phyloP scores from a whole-genome alignment of 2,329 filamentous ascomycete genomes.

The Paraphoma chrysanthemicola region DNA sequence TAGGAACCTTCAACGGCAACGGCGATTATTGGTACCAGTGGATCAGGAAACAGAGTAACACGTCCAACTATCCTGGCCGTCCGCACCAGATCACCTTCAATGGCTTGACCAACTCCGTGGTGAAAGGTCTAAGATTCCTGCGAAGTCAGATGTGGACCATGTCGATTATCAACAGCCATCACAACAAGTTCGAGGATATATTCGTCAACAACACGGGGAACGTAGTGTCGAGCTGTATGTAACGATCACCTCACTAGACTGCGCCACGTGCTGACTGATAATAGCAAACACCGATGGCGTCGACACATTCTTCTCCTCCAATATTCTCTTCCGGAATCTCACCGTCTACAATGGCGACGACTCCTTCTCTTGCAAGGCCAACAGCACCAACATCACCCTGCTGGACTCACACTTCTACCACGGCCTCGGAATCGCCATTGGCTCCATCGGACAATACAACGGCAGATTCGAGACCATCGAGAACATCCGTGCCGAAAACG shows the following conservation, averaged over 20 bases:
- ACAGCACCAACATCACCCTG: slow-evolving; percentile 23
- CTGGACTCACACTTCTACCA: slow-evolving; percentile 19
- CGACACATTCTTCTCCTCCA: slow-evolving; percentile 62
- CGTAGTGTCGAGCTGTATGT: slow-evolving; percentile 20
- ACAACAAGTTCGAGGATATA: slow-evolving; percentile 59
- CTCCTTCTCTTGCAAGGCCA: slow-evolving; percentile 22
- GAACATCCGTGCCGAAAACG: slow-evolving; percentile 57
- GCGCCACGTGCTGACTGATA: not conserved
- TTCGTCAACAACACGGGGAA: slow-evolving; percentile 57
- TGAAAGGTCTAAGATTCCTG: slow-evolving; percentile 59
- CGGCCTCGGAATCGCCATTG: slow-evolving; percentile 1
- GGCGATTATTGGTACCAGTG: slow-evolving; percentile 67
- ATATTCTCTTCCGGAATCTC: slow-evolving; percentile 50
- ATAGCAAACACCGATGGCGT: slow-evolving; percentile 54
- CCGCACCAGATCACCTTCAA: slow-evolving; percentile 62
- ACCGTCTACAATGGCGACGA: slow-evolving; percentile 24
- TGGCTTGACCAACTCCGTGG: slow-evolving; percentile 56
- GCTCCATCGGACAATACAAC: slow-evolving; percentile 52
- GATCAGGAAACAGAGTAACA: slow-evolving; percentile 35
- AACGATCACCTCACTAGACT: not conserved
- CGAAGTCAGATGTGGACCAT: slow-evolving; percentile 68
- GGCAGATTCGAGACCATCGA: slow-evolving; percentile 58
- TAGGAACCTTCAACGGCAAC: slow-evolving; percentile 65
- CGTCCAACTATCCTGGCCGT: slow-evolving; percentile 46
- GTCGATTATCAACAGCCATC: slow-evolving; percentile 58